Percentiles rank a stretch among this genome's conserved stretches.
These are phyloP conservation scores for Lupinus albus DNA, from an alignment of 306 rosid species.

Conservation along the genomic window DNA sequence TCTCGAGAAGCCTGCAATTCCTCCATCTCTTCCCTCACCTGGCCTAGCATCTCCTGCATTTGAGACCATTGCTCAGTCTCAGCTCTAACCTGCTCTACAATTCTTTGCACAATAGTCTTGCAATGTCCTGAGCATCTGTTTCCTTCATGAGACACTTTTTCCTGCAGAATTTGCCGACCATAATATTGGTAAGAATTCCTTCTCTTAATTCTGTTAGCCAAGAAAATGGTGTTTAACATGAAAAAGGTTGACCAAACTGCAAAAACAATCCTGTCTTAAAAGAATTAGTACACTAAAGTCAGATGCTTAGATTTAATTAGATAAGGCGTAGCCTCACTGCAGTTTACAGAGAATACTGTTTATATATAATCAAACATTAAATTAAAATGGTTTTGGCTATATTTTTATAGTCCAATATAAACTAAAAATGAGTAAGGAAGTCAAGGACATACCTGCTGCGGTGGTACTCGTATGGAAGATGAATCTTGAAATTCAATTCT, in stretches of 20 bases:
- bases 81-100: constrained; percentile 81
- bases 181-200: constrained; percentile 16
- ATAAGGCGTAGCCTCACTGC: background rate
- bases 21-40: constrained; percentile 91
- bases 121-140: constrained; percentile 79
- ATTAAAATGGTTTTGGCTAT: background rate
- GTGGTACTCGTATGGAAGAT: constrained; percentile 45
- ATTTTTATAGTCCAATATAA: background rate
- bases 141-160: constrained; percentile 48
- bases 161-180: constrained; percentile 44
- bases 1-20: constrained; percentile 84
- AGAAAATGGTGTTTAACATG: background rate
- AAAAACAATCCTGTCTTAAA: too few species aligned
- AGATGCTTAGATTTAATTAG: background rate
- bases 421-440: constrained; percentile 21
- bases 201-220: constrained; percentile 8
- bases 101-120: constrained; percentile 71
- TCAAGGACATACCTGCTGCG: constrained; percentile 49
- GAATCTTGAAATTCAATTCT: constrained; percentile 55
- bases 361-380: background rate
- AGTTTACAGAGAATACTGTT: background rate
- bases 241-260: background rate
- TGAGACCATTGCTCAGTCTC: constrained; percentile 99
- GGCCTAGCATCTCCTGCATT: constrained; percentile 88
- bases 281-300: too few species aligned